A percentile compares a stretch with the other conserved stretches of the same genome.
phyloP scores from a whole-genome alignment of 208 protist species.

The Wallacemonas rigidus region DNA sequence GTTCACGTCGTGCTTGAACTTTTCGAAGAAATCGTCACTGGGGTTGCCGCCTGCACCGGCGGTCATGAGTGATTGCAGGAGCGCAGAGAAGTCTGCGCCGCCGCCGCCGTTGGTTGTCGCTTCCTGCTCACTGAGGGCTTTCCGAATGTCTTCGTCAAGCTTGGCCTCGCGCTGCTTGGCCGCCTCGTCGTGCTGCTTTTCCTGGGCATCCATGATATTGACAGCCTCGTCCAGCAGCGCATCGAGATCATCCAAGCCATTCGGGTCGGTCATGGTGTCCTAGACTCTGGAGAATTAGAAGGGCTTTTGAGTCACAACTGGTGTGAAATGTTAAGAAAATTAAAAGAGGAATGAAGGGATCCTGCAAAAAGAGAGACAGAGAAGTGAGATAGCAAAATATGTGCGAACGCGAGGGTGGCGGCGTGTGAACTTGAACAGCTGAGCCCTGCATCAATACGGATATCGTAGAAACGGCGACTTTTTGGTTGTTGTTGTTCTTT shows the following conservation, averaged over 20 bases:
- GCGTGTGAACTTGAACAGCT: too few species aligned
- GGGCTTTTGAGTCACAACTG: background rate
- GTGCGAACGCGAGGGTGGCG: too few species aligned
- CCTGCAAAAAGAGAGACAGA: too few species aligned
- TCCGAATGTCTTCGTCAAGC: slow-evolving; percentile 54
- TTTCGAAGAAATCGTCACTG: slow-evolving; percentile 35
- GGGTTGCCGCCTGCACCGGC: slow-evolving; percentile 25
- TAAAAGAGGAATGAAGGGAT: too few species aligned
- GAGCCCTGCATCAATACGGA: too few species aligned
- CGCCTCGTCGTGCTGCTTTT: slow-evolving; percentile 64
- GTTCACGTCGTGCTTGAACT: slow-evolving; percentile 52
- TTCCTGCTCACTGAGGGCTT: slow-evolving; percentile 32
- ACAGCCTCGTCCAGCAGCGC: slow-evolving; percentile 81
- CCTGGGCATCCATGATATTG: slow-evolving; percentile 77
- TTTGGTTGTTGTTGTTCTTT: too few species aligned
- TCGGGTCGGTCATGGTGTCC: slow-evolving; percentile 31
- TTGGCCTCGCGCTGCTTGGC: slow-evolving; percentile 48
- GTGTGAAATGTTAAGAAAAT: too few species aligned
- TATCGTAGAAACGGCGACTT: too few species aligned
- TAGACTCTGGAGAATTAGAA: background rate
- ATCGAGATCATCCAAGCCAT: slow-evolving; percentile 70
- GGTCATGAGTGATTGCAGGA: slow-evolving; percentile 28
- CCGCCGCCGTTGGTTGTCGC: slow-evolving; percentile 12
- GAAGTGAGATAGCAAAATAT: too few species aligned
- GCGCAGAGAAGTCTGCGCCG: slow-evolving; percentile 25